phyloP scores from a whole-genome alignment of 2,329 filamentous ascomycete genomes.

The Aspergillus luchuensis region DNA sequence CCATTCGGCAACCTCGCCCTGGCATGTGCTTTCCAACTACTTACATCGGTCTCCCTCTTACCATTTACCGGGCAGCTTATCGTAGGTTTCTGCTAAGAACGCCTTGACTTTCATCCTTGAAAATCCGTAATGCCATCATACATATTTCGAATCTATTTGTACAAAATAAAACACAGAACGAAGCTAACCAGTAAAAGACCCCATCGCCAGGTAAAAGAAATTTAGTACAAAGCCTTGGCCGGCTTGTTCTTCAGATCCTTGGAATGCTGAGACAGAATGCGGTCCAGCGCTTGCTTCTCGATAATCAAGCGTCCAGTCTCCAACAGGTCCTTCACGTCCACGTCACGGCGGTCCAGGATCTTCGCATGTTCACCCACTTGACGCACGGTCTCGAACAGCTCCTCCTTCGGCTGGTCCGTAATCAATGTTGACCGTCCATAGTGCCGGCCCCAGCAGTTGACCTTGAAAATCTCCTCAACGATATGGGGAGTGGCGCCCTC shows the following conservation, averaged over 20 bases:
- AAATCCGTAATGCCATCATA: constrained; percentile 11
- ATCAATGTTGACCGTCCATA: constrained; percentile 75
- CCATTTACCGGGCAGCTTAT: not conserved
- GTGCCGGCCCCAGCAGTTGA: constrained; percentile 68
- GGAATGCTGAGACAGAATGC: constrained; percentile 69
- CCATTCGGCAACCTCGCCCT: not conserved
- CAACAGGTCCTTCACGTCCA: constrained; percentile 93
- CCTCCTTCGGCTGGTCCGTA: constrained; percentile 61
- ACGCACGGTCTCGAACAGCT: constrained; percentile 68
- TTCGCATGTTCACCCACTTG: constrained; percentile 67
- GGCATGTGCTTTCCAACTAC: not conserved
- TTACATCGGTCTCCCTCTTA: not conserved
- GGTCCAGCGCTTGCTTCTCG: constrained; percentile 76
- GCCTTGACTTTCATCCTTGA: not conserved
- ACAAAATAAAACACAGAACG: constrained; percentile 26
- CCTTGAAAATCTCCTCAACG: constrained; percentile 67
- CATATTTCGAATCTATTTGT: constrained; percentile 35
- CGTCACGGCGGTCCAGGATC: constrained; percentile 70
- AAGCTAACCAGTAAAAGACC: constrained; percentile 13
- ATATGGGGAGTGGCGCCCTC: constrained; percentile 56
- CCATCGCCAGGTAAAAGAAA: constrained; percentile 4
- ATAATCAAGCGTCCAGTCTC: constrained; percentile 83
- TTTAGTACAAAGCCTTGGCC: constrained; percentile 39
- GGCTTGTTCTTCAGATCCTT: constrained; percentile 41
- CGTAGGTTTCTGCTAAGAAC: not conserved